These are phyloP conservation scores for Naganishia albida DNA, from an alignment of 1,284 basidiomycete genomes.

Conservation along the genomic window DNA sequence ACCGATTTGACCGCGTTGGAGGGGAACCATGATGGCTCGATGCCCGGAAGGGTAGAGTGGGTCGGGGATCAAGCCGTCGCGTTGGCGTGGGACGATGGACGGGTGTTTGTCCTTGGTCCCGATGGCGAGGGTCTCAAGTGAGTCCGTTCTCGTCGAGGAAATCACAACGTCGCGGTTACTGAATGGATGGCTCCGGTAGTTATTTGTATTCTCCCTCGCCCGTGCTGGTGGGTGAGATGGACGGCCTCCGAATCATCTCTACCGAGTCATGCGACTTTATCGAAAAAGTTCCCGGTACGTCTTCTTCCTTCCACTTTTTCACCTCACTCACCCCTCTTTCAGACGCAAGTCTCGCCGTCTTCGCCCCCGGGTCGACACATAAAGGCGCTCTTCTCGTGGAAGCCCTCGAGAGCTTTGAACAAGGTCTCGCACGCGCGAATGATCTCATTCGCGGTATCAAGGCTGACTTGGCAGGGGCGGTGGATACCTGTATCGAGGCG, in stretches of 20 bases:
- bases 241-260: conserved; percentile 80
- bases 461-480: conserved; percentile 80
- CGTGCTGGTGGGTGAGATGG: conserved; percentile 78
- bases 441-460: conserved; percentile 87
- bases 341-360: conserved; percentile 78
- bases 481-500: conserved; percentile 90
- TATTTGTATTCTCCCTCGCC: conserved; percentile 77
- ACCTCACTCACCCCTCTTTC: conserved; percentile 1
- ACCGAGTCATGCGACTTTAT: conserved; percentile 82
- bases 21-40: conserved; percentile 43
- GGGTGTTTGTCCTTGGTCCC: conserved; percentile 84
- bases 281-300: conserved; percentile 83
- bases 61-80: conserved; percentile 94
- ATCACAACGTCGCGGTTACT: not conserved
- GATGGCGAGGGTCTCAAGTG: conserved; percentile 84
- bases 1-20: conserved; percentile 61
- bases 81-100: conserved; percentile 69
- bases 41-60: conserved; percentile 75
- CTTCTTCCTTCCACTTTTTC: not conserved
- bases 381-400: conserved; percentile 90
- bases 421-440: conserved; percentile 83
- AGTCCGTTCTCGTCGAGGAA: conserved; percentile 41
- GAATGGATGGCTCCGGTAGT: conserved; percentile 53
- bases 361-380: conserved; percentile 87
- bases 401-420: conserved; percentile 83